Evolutionary conservation across 495 filamentous ascomycete genomes (phyloP).

Genomic region (Elasticomyces elasticus): DNA sequence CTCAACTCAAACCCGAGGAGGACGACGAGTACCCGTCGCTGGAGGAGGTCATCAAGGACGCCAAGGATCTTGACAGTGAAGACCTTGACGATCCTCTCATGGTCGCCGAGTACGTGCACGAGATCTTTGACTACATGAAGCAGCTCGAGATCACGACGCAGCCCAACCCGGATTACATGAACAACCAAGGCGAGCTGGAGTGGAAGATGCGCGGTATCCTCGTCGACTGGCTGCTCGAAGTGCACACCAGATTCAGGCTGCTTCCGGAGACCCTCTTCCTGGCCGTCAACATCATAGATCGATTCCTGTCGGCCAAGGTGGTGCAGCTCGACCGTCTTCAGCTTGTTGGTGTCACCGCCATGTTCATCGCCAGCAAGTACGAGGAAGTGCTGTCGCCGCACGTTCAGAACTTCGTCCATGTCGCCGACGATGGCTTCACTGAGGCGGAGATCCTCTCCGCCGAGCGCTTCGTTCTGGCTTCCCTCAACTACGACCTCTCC

Average conservation of each 20-base stretch:
- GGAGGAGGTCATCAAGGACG: constrained; percentile 35
- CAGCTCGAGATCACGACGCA: constrained; percentile 73
- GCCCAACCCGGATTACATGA: constrained; percentile 89
- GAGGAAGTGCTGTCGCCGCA: constrained; percentile 96
- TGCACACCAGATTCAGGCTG: constrained; percentile 92
- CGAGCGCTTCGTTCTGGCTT: constrained; percentile 80
- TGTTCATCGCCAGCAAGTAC: constrained; percentile 99
- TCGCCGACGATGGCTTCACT: constrained; percentile 94
- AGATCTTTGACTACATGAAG: constrained; percentile 94
- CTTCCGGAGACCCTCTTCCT: constrained; percentile 97
- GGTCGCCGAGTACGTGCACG: constrained; percentile 92
- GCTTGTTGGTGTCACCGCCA: constrained; percentile 92
- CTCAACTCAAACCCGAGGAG: constrained; percentile 25
- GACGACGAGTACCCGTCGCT: constrained; percentile 38
- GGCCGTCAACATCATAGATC: constrained; percentile 94
- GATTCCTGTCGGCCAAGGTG: constrained; percentile 86
- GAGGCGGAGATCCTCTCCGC: constrained; percentile 94
- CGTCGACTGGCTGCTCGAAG: constrained; percentile 96
- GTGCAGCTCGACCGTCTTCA: constrained; percentile 92
- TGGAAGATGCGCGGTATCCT: constrained; percentile 98
- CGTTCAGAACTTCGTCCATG: constrained; percentile 89
- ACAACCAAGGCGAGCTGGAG: constrained; percentile 83
- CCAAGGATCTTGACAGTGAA: constrained; percentile 66
- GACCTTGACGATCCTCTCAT: constrained; percentile 89
- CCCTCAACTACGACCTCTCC: constrained; percentile 93